Base-by-base conservation (phyloP, 352 stramenopile genomes). In the Pythium coloratum region DNA sequence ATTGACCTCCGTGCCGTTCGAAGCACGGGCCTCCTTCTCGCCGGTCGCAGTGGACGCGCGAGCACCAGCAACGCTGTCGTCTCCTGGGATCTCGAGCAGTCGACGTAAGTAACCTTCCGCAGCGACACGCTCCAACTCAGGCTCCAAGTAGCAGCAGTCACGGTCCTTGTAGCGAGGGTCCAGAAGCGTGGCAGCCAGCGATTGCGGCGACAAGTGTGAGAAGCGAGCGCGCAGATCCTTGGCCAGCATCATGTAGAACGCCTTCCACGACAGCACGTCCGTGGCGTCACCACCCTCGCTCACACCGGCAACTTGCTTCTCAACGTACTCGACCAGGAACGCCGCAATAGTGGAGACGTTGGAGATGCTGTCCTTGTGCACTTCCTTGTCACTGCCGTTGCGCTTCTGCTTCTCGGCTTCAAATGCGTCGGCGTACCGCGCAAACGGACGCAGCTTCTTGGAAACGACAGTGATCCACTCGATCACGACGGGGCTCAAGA, bases 81-180 rank as follows among this genome's bases (percentile, higher is more conserved):
- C 73, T 10, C 58, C 60, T 55, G 56, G 59, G n/a, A 80, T 81
- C n/a, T 76, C 65, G 40, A 91, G 83, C 51, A 91, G 61, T 3
- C 72, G 80, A 42, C 81, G 80, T 3, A 94, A 61, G 57, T 81
- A 88, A 38, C 73, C 66, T 58, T 88, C 85, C 10, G 81, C 86
- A 30, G 80, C 55, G 6, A 81, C 76, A 26, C 76, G 84, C 44
- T 90, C 81, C n/a, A 74, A 40, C 62, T 82, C 84, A 9, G 75
- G 70, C 5, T 72, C 76, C 49, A 91, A 49, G 70, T 91, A 94
- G 66, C 86, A 94, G 59, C 86, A 91, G 54, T 90, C 84, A 33
- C 81, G 84, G 55, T 91, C 82, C 64, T 94, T 94, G 74, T 94
- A 94, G 6, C 86, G 82, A 36, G 86, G 86, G 28, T 94, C 86